A percentile compares a stretch with the other conserved stretches of the same genome.
Conservation (phyloP, 108 stramenopile species). For the Nitzschia palea region DNA sequence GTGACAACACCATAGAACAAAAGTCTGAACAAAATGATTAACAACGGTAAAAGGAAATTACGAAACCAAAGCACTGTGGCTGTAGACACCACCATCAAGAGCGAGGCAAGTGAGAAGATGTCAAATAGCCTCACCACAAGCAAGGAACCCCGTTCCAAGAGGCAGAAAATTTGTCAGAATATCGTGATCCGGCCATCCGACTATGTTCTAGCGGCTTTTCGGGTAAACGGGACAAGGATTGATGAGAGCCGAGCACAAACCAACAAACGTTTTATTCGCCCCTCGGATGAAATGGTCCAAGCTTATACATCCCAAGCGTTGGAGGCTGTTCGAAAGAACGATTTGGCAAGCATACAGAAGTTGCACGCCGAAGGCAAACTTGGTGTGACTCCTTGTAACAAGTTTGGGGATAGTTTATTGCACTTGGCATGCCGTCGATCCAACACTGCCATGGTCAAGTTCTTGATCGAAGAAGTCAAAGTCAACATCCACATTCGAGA, state of each 20-base stretch:
- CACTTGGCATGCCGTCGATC: conserved; percentile 57
- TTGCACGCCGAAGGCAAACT: conserved; percentile 23
- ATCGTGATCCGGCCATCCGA: conserved; percentile 28
- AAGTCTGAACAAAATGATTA: too few relatives aligned
- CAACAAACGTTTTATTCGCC: conserved; percentile 12
- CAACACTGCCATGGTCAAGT: conserved; percentile 37
- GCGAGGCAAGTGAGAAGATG: too few relatives aligned
- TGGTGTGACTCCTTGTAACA: conserved; percentile 38
- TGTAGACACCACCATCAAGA: too few relatives aligned
- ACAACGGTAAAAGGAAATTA: too few relatives aligned
- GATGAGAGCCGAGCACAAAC: background rate
- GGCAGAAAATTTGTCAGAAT: background rate
- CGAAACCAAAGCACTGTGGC: too few relatives aligned
- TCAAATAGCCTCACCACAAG: too few relatives aligned
- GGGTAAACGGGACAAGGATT: conserved; percentile 17
- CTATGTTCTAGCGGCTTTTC: conserved; percentile 21
- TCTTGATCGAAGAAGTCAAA: conserved; percentile 27
- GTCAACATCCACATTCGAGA: conserved; percentile 32
- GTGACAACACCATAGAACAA: too few relatives aligned
- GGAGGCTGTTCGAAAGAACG: conserved; percentile 20
- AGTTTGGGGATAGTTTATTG: conserved; percentile 56
- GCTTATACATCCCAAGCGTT: conserved; percentile 42
- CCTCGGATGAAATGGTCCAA: conserved; percentile 48
- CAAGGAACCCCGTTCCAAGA: background rate
- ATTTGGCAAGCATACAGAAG: conserved; percentile 23